These are phyloP conservation scores for Saccharum spontaneum DNA, from an alignment of 176 grass and related monocot species.

Conservation along the genomic window DNA sequence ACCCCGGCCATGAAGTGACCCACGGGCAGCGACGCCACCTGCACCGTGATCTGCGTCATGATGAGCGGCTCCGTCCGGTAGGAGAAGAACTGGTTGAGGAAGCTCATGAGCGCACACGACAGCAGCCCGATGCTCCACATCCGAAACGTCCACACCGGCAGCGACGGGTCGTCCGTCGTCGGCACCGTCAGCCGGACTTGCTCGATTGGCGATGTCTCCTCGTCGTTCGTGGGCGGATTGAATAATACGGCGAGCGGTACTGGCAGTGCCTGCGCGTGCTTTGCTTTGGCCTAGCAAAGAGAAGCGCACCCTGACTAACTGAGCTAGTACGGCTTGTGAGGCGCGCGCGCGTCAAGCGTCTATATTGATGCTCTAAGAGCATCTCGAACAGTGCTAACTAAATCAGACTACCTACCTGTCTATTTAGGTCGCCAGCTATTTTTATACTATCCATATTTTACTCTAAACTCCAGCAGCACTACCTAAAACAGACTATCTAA, in stretches of 20 bases:
- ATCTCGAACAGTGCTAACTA: no score
- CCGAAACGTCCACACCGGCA: conserved; percentile 94
- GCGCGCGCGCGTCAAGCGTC: no score
- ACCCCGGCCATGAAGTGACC: conserved; percentile 66
- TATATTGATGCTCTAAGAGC: no score
- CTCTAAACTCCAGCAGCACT: no score
- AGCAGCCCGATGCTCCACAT: conserved; percentile 77
- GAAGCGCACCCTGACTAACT: not conserved
- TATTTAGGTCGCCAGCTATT: no score
- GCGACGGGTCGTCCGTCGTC: conserved; percentile 59
- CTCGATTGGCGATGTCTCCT: conserved; percentile 65
- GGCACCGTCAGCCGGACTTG: conserved; percentile 72
- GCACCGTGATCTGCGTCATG: conserved; percentile 88
- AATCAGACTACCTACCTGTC: no score
- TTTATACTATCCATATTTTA: no score
- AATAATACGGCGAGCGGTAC: no score
- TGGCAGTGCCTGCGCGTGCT: not conserved
- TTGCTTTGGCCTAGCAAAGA: not conserved
- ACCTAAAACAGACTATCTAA: no score
- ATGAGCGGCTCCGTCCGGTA: conserved; percentile 87
- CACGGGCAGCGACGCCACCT: conserved; percentile 81
- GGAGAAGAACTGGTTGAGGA: conserved; percentile 96
- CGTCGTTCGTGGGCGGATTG: not conserved
- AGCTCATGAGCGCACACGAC: conserved; percentile 67
- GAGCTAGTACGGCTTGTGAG: no score